Evolutionary conservation across 768 basidiomycete species (phyloP).

Genomic region (Lactifluus echinatus): DNA sequence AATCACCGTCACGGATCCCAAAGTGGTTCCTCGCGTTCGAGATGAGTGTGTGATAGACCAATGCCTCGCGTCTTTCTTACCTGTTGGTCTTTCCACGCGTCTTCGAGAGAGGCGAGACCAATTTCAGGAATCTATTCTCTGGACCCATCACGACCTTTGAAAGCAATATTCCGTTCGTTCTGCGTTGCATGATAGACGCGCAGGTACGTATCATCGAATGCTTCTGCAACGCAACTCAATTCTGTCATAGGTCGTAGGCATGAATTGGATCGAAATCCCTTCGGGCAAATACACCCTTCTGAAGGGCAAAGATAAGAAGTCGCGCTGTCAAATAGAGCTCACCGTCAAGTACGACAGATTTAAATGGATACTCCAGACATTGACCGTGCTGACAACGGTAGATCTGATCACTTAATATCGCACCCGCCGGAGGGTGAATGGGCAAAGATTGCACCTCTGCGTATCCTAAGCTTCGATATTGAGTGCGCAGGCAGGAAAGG

Average conservation of each 20-base stretch:
- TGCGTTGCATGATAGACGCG: conserved; percentile 98
- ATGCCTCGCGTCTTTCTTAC: conserved; percentile 1
- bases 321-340: conserved; percentile 86
- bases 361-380: background rate
- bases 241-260: conserved; percentile 70
- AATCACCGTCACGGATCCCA: conserved; percentile 65
- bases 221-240: background rate
- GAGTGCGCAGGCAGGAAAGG: conserved; percentile 98
- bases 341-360: conserved; percentile 47
- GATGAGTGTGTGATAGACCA: conserved; percentile 53
- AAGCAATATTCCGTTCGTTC: conserved; percentile 84
- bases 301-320: conserved; percentile 49
- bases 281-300: conserved; percentile 69
- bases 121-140: conserved; percentile 38
- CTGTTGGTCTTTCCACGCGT: conserved; percentile 28
- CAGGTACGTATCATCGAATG: conserved; percentile 43
- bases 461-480: conserved; percentile 96
- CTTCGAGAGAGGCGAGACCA: conserved; percentile 48
- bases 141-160: conserved; percentile 67
- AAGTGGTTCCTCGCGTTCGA: conserved; percentile 78
- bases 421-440: conserved; percentile 88
- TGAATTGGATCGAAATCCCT: conserved; percentile 98
- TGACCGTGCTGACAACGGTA: conserved; percentile 24
- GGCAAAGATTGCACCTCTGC: conserved; percentile 86
- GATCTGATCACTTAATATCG: conserved; percentile 81